Evolutionary conservation across 257 asterid species (phyloP).

Genomic region (Misopates orontium): DNA sequence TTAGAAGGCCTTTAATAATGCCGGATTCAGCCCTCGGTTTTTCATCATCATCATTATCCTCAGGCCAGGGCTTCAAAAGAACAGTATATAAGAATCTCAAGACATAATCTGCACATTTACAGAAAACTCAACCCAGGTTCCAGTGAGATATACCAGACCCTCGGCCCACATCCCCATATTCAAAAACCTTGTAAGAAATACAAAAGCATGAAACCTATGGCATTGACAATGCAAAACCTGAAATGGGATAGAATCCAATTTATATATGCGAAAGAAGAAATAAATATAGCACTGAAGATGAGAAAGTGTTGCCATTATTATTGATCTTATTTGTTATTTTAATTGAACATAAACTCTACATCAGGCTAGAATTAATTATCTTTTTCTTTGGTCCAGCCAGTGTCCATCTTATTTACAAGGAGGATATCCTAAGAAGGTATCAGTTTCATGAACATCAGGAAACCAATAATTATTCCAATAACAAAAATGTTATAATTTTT

Average conservation of each 20-base stretch:
- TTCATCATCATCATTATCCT: constrained; percentile 87
- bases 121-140: constrained; percentile 3
- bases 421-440: background rate
- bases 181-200: constrained; percentile 96
- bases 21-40: constrained; percentile 74
- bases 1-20: constrained; percentile 70
- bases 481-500: background rate
- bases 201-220: constrained; percentile 97
- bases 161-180: constrained; percentile 99
- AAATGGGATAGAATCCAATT: constrained; percentile 24
- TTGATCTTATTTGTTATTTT: background rate
- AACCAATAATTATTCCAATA: background rate
- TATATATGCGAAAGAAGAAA: background rate
- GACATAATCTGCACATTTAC: constrained; percentile 18
- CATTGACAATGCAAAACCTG: constrained; percentile 97
- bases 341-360: background rate
- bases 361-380: background rate
- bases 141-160: constrained; percentile 68
- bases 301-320: background rate
- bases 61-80: too few relatives aligned
- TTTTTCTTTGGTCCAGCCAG: constrained; percentile 9
- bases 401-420: background rate
- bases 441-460: constrained; percentile 7
- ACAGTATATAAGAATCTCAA: constrained; percentile 15
- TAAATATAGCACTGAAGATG: background rate